Conservation (phyloP, 225 moss, liverwort and hornwort species). For the Takakia lepidozioides region DNA sequence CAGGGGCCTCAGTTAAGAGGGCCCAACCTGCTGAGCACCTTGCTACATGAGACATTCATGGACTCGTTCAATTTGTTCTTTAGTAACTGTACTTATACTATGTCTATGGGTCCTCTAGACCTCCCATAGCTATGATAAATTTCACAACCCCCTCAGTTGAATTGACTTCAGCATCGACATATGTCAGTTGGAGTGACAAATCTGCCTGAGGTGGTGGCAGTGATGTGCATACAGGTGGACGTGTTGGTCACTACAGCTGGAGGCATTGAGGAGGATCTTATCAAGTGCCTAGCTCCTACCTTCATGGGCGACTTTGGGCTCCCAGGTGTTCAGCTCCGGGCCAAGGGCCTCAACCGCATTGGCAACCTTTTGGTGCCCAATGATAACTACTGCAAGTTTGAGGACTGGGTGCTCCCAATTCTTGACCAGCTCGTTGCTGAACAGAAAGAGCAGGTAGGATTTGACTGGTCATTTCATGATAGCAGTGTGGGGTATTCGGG, state of each 20-base stretch:
- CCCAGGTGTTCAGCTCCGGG: constrained; percentile 68
- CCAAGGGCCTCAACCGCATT: constrained; percentile 90
- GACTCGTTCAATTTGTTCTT: too few relatives aligned
- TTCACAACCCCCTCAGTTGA: too few relatives aligned
- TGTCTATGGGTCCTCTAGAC: too few relatives aligned
- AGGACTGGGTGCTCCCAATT: constrained; percentile 89
- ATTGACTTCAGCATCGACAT: too few relatives aligned
- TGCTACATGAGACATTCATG: too few relatives aligned
- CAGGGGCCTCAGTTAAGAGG: too few relatives aligned
- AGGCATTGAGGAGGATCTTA: constrained; percentile 94
- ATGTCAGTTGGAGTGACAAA: too few relatives aligned
- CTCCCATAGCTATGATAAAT: too few relatives aligned
- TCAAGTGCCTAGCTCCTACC: constrained; percentile 92
- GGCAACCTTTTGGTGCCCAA: constrained; percentile 92
- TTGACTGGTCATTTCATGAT: too few relatives aligned
- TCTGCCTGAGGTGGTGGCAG: constrained; percentile 18
- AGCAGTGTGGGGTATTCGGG: too few relatives aligned
- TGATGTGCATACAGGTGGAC: constrained; percentile 61
- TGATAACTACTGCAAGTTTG: constrained; percentile 92
- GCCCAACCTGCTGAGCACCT: too few relatives aligned
- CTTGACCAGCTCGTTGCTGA: constrained; percentile 82
- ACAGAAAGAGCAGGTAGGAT: constrained; percentile 72
- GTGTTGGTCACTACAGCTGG: constrained; percentile 94
- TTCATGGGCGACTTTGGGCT: constrained; percentile 82
- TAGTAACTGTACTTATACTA: too few relatives aligned